Percentiles rank a stretch among this genome's conserved stretches.
phyloP scores from a whole-genome alignment of 179 eudicot species.

The Spergularia azorica region DNA sequence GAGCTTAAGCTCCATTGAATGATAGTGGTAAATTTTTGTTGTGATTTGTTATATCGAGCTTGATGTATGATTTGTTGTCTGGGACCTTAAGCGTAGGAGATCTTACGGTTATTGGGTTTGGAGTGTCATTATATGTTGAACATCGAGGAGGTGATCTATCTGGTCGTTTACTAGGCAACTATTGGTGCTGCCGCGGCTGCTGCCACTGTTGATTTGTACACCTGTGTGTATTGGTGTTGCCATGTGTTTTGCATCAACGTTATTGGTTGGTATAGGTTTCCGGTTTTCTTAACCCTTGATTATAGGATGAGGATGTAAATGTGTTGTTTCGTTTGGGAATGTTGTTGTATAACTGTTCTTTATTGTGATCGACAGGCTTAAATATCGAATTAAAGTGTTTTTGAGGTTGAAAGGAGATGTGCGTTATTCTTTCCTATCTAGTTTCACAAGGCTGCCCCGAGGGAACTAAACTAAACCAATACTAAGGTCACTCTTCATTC shows the following conservation, averaged over 20 bases:
- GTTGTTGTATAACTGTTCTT: background rate
- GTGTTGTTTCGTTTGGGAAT: background rate
- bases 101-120: background rate
- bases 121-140: constrained; percentile 5
- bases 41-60: no score
- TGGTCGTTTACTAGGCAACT: background rate
- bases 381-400: background rate
- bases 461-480: no score
- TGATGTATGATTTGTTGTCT: background rate
- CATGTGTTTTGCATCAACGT: background rate
- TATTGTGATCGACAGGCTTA: background rate
- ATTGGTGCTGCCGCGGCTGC: no score
- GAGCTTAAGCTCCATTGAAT: constrained; percentile 60
- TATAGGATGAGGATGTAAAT: background rate
- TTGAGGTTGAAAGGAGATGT: no score
- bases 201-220: background rate
- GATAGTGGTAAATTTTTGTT: constrained; percentile 3
- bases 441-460: no score
- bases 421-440: no score
- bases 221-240: background rate
- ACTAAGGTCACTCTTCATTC: no score
- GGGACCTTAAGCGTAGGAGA: constrained; percentile 7
- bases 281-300: background rate
- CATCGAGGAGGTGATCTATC: background rate
- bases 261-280: background rate